Percentiles rank a stretch among this genome's conserved stretches.
Conservation (phyloP, 176 grass and related monocot species). For the Aegilops longissima region DNA sequence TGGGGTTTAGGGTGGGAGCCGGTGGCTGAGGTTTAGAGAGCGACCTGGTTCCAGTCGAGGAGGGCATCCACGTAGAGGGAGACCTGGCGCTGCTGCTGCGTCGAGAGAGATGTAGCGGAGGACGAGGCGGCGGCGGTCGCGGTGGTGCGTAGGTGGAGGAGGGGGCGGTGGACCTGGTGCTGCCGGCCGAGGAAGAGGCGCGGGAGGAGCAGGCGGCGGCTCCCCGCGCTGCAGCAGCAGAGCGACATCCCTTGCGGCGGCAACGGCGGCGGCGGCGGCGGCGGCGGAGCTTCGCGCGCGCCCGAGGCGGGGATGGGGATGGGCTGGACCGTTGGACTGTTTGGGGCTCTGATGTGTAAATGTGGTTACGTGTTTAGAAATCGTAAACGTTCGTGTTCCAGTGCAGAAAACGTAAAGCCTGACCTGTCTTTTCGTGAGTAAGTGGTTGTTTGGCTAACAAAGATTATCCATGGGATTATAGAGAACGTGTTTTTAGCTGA, state of each 20-base stretch:
- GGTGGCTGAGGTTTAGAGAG: background rate
- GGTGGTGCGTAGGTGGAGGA: constrained; percentile 22
- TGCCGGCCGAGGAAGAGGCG: background rate
- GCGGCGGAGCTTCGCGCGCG: background rate
- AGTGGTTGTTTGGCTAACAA: too few species aligned
- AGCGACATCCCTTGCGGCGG: constrained; percentile 25
- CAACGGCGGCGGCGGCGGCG: background rate
- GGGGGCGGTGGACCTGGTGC: background rate
- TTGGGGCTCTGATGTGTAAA: background rate
- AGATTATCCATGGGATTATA: too few species aligned
- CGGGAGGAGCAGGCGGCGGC: constrained; percentile 26
- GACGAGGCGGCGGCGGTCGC: background rate
- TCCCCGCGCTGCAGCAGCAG: constrained; percentile 29
- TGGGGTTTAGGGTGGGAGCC: background rate
- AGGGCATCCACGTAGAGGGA: constrained; percentile 64
- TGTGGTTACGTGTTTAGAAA: background rate
- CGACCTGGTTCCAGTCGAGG: constrained; percentile 86
- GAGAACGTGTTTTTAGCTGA: too few species aligned
- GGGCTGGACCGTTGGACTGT: background rate
- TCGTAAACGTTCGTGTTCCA: background rate
- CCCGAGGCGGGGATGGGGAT: background rate
- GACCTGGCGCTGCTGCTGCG: constrained; percentile 72
- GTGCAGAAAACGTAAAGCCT: background rate
- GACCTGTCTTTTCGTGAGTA: too few species aligned
- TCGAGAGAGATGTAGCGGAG: constrained; percentile 33